phyloP scores from a whole-genome alignment of 495 filamentous ascomycete genomes.

The Glonium stellatum region DNA sequence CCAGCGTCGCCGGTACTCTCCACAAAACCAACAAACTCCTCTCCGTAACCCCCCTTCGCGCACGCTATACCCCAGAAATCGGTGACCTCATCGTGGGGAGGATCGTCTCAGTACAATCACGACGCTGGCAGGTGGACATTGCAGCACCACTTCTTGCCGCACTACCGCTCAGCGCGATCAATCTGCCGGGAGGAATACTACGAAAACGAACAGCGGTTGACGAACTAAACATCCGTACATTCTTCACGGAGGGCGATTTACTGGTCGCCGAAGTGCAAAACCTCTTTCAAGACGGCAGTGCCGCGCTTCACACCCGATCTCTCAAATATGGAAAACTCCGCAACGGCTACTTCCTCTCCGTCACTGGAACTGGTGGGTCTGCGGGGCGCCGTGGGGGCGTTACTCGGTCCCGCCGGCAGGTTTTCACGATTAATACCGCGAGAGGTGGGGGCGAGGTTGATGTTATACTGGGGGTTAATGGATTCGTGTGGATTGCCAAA shows the following conservation, averaged over 20 bases:
- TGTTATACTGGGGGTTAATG: constrained; percentile 87
- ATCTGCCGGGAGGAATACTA: constrained; percentile 88
- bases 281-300: constrained; percentile 71
- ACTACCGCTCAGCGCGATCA: constrained; percentile 81
- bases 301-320: constrained; percentile 78
- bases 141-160: constrained; percentile 72
- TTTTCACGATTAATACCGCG: constrained; percentile 68
- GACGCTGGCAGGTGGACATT: constrained; percentile 91
- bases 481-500: constrained; percentile 89
- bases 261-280: constrained; percentile 87
- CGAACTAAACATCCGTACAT: constrained; percentile 88
- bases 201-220: constrained; percentile 86
- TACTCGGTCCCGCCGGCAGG: constrained; percentile 69
- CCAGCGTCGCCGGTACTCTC: constrained; percentile 80
- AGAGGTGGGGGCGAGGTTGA: constrained; percentile 71
- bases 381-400: constrained; percentile 55
- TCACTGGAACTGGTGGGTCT: constrained; percentile 63
- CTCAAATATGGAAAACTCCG: constrained; percentile 91
- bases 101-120: constrained; percentile 82
- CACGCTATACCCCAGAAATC: constrained; percentile 93
- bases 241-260: constrained; percentile 86
- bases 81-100: constrained; percentile 92
- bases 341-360: constrained; percentile 81
- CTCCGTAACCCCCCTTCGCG: constrained; percentile 76
- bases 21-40: constrained; percentile 93